Percentiles rank a stretch among this genome's conserved stretches.
Conservation (phyloP, 352 stramenopile genomes). For the Globisporangium spinosum region DNA sequence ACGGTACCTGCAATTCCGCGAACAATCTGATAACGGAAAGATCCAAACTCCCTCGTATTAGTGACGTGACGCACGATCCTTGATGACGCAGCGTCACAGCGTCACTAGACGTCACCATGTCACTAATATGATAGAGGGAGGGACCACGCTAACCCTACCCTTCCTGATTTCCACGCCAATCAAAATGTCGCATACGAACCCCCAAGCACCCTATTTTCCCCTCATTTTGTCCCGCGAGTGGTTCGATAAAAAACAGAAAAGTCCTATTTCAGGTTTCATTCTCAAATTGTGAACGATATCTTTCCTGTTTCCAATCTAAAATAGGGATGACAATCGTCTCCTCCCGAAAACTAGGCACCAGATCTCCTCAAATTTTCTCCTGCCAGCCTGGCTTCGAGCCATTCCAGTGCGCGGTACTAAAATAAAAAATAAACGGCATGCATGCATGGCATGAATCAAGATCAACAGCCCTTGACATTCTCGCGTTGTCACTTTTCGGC, state of each 20-base stretch:
- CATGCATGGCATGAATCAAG: background rate
- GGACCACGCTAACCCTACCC: background rate
- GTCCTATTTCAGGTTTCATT: background rate
- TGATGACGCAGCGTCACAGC: background rate
- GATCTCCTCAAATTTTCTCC: background rate
- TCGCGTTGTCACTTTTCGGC: constrained; percentile 9
- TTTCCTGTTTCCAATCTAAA: background rate
- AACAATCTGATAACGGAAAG: background rate
- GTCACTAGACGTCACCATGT: no score
- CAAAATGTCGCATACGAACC: background rate
- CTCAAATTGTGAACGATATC: background rate
- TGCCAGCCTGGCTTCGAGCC: background rate
- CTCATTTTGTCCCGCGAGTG: background rate
- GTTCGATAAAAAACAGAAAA: constrained; percentile 4
- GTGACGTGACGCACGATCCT: background rate
- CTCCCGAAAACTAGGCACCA: background rate
- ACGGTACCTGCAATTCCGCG: background rate
- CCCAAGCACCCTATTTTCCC: background rate
- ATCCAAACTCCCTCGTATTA: background rate
- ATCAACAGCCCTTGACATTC: background rate
- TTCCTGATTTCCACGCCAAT: background rate
- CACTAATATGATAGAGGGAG: background rate
- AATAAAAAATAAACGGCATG: background rate
- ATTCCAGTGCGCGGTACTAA: background rate
- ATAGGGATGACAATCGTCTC: background rate